These are phyloP conservation scores for Endoconidiophora polonica DNA, from an alignment of 2,329 filamentous ascomycete genomes.

Conservation along the genomic window DNA sequence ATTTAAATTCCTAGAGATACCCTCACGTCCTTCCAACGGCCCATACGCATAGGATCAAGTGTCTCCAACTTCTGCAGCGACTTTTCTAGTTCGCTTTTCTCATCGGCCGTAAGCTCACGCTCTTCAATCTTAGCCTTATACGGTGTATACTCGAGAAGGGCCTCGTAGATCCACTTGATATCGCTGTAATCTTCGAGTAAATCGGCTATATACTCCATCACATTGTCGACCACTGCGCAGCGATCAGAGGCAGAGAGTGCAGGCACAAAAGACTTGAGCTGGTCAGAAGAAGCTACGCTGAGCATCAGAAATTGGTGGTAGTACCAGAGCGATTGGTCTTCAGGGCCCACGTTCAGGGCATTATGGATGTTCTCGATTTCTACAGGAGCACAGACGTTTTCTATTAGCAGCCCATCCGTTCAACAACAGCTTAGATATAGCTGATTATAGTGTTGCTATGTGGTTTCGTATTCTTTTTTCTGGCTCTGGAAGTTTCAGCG, in stretches of 20 bases:
- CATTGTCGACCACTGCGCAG: slow-evolving; percentile 45
- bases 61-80: slow-evolving; percentile 51
- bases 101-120: slow-evolving; percentile 22
- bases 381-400: slow-evolving; percentile 14
- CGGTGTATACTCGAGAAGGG: slow-evolving; percentile 58
- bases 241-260: slow-evolving; percentile 45
- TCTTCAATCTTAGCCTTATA: slow-evolving; percentile 37
- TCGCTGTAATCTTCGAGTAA: slow-evolving; percentile 41
- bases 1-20: slow-evolving; percentile 19
- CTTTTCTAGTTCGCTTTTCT: slow-evolving; percentile 28
- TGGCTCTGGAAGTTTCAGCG: not conserved
- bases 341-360: slow-evolving; percentile 73
- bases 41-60: slow-evolving; percentile 57
- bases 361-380: slow-evolving; percentile 63
- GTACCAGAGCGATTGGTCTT: slow-evolving; percentile 93
- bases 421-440: not conserved
- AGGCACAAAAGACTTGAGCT: slow-evolving; percentile 43
- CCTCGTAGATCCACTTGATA: slow-evolving; percentile 77
- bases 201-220: slow-evolving; percentile 59
- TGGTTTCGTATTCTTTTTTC: not conserved
- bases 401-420: not conserved
- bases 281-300: slow-evolving; percentile 37
- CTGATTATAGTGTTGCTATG: no score
- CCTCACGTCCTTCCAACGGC: slow-evolving; percentile 60
- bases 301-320: slow-evolving; percentile 82